Evolutionary conservation across 371 early-diverging fungal species (phyloP).

Genomic region (Saksenaea vasiformis): DNA sequence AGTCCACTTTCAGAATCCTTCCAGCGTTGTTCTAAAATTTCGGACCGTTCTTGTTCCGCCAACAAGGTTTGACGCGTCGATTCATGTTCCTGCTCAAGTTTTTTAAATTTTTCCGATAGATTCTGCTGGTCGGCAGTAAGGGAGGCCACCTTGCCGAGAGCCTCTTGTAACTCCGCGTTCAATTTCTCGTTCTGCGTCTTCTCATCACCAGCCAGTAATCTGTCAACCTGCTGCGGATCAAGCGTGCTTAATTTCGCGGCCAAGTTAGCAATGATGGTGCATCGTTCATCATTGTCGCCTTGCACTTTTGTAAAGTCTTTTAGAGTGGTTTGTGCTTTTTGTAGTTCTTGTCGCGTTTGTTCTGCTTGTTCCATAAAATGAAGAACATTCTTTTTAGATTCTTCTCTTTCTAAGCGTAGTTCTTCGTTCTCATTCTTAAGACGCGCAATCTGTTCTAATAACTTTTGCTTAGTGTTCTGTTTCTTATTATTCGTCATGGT

Average conservation of each 20-base stretch:
- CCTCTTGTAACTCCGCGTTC: background rate
- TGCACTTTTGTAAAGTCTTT: slow-evolving; percentile 10
- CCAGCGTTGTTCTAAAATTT: slow-evolving; percentile 30
- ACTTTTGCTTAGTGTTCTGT: slow-evolving; percentile 19
- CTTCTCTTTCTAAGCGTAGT: slow-evolving; percentile 37
- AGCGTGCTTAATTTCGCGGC: background rate
- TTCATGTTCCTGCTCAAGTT: background rate
- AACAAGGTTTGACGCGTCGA: slow-evolving; percentile 5
- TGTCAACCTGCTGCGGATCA: background rate
- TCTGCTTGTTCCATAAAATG: slow-evolving; percentile 46
- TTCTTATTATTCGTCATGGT: slow-evolving; percentile 18
- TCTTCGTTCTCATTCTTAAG: slow-evolving; percentile 44
- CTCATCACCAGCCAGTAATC: background rate
- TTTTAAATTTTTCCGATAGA: background rate
- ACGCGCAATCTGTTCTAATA: slow-evolving; percentile 30
- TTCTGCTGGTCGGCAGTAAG: background rate
- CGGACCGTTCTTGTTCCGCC: slow-evolving; percentile 27
- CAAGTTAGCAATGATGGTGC: background rate
- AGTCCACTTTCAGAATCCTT: slow-evolving; percentile 26
- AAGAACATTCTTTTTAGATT: slow-evolving; percentile 40
- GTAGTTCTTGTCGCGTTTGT: slow-evolving; percentile 22
- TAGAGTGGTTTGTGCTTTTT: slow-evolving; percentile 21
- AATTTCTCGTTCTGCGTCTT: background rate
- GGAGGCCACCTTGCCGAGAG: background rate
- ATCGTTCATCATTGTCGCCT: slow-evolving; percentile 1